Evolutionary conservation across 2,329 filamentous ascomycete species (phyloP), one percentile per base, ranked within the genome.

Genomic region (Alternaria postmessia): DNA sequence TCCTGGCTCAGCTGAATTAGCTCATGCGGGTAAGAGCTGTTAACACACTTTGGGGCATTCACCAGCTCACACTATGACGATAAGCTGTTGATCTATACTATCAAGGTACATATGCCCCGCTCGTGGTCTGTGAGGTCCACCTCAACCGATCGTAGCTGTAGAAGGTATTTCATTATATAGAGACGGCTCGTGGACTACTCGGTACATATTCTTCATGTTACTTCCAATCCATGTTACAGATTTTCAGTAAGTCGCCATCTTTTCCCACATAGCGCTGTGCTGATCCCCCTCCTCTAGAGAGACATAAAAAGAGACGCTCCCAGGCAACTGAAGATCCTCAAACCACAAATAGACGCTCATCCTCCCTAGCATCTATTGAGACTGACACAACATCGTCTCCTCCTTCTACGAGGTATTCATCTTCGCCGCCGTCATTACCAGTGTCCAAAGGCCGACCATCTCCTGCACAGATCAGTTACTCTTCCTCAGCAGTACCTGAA

Each of bases 211-310:
- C 16, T 43, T 54, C 43, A 24, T 57, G 34, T 24, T 22, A 32
- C 32, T 59, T 60, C 67, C 66, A 68, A 49, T 32, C 34, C 48
- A 71, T 71, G 67, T 63, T 69, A 61, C 63, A 66, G 42, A 60
- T 71, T 47, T 63, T 71, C 42, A 64, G 68, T 69, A 7, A 38
- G 67, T 60, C 30, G 11, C 20, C 39, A 12, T 20, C 16, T 11
- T 22, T 7, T 14, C 34, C 4, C 16, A 9, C 24, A 32, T 18
- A 39, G 16, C 44, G 12, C 7, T 18, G 43, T 41, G 22, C 57
- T 68, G 32, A 68, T 44, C 30, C 11, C 26, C 7, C 14, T 49
- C 28, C n/a, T n/a, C n/a, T 16, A 68, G 68, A 57, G 57, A 69
- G 63, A 51, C 63, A 65, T 34, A 66, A 62, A 39, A 63, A 69